Conservation (phyloP, 1,284 basidiomycete species). For the Exsudoporus floridanus region DNA sequence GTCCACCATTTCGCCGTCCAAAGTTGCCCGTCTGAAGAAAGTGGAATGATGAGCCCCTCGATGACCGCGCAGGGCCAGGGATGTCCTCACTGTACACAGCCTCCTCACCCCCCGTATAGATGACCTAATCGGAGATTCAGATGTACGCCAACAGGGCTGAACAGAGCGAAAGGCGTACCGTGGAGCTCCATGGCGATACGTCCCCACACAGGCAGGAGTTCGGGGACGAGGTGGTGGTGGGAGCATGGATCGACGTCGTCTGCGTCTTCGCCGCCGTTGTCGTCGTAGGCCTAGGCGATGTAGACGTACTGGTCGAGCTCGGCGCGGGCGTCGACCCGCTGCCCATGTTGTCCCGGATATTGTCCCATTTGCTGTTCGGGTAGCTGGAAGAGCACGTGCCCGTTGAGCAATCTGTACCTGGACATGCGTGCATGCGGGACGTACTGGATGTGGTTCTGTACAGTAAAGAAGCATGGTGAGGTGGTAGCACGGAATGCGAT, state of each 20-base stretch:
- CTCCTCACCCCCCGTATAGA: constrained; percentile 50
- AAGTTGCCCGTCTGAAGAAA: constrained; percentile 38
- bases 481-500: neutral
- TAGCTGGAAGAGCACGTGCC: constrained; percentile 38
- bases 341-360: constrained; percentile 65
- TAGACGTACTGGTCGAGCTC: constrained; percentile 18
- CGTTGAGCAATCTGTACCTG: neutral
- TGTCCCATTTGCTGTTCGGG: constrained; percentile 68
- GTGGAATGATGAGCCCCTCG: neutral
- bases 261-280: neutral
- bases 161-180: constrained; percentile 25
- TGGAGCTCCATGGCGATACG: constrained; percentile 52
- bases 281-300: constrained; percentile 20
- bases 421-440: constrained; percentile 5
- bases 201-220: constrained; percentile 44
- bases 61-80: neutral
- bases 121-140: constrained; percentile 22
- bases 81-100: constrained; percentile 45
- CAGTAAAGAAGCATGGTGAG: neutral
- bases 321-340: constrained; percentile 18
- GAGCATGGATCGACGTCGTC: constrained; percentile 21
- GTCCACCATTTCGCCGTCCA: constrained; percentile 64
- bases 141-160: neutral
- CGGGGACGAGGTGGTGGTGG: constrained; percentile 17
- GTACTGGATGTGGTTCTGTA: constrained; percentile 67